A percentile compares a stretch with the other conserved stretches of the same genome.
Evolutionary conservation across 2,329 filamentous ascomycete genomes (phyloP).

Genomic region (Hypomyces perniciosus): DNA sequence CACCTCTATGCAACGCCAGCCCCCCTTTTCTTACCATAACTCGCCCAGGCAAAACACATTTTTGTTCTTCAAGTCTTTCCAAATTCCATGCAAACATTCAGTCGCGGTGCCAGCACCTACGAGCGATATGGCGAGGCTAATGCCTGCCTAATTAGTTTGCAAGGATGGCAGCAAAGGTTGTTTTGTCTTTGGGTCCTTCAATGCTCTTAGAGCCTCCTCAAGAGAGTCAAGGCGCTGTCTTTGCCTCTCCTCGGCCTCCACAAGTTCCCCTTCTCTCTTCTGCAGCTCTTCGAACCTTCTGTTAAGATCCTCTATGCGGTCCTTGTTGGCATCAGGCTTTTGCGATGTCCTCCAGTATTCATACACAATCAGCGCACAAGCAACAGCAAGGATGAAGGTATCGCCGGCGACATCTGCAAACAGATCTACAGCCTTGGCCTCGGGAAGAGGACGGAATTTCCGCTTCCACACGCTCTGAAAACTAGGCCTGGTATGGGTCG

Average conservation of each 20-base stretch:
- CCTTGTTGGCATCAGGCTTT: constrained; percentile 54
- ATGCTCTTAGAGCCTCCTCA: constrained; percentile 46
- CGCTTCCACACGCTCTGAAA: constrained; percentile 54
- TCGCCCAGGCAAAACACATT: neutral
- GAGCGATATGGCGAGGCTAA: neutral
- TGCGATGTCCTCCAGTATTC: constrained; percentile 54
- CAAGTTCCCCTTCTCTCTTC: constrained; percentile 44
- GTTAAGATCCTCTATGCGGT: constrained; percentile 47
- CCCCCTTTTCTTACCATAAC: too few species aligned
- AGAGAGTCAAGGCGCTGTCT: constrained; percentile 44
- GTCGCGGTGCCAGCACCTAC: constrained; percentile 1
- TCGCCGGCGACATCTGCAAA: constrained; percentile 63
- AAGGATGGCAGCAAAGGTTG: constrained; percentile 42
- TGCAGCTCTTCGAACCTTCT: constrained; percentile 44
- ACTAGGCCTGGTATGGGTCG: neutral
- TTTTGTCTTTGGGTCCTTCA: constrained; percentile 53
- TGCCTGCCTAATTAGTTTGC: constrained; percentile 16
- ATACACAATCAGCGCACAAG: constrained; percentile 51
- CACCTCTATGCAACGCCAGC: too few species aligned
- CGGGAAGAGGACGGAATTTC: constrained; percentile 57
- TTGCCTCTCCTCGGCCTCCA: constrained; percentile 38
- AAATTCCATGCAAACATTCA: neutral
- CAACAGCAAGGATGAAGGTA: constrained; percentile 56
- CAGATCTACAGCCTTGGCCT: constrained; percentile 59
- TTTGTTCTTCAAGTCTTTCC: neutral